These are phyloP conservation scores for Metschnikowia colocasiae DNA, from an alignment of 805 yeast genomes.

Conservation along the genomic window DNA sequence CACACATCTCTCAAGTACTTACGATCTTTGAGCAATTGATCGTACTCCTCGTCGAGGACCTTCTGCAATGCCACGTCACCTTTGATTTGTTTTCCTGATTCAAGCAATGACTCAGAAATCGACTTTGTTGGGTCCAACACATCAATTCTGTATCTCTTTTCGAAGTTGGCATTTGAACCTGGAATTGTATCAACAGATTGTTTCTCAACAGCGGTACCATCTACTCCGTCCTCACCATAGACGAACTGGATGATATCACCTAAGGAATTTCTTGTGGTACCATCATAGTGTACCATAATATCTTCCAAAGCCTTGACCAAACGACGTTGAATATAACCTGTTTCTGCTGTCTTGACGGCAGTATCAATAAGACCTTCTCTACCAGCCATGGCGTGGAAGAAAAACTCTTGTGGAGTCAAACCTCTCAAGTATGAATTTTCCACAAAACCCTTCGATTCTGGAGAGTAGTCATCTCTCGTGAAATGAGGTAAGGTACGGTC, in stretches of 20 bases:
- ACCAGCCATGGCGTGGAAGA: slow-evolving; percentile 98
- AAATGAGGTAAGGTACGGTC: slow-evolving; percentile 97
- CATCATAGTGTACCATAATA: slow-evolving; percentile 97
- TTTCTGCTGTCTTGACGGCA: slow-evolving; percentile 98
- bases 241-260: slow-evolving; percentile 96
- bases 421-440: slow-evolving; percentile 94
- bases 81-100: slow-evolving; percentile 83
- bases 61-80: slow-evolving; percentile 86
- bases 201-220: slow-evolving; percentile 96
- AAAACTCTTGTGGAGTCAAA: slow-evolving; percentile 90
- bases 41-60: slow-evolving; percentile 77
- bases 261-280: slow-evolving; percentile 94
- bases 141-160: slow-evolving; percentile 80
- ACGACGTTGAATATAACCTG: slow-evolving; percentile 98
- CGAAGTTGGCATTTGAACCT: slow-evolving; percentile 83
- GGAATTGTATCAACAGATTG: slow-evolving; percentile 95
- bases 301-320: slow-evolving; percentile 94
- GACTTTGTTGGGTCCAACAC: slow-evolving; percentile 63
- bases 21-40: slow-evolving; percentile 76
- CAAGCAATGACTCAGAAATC: slow-evolving; percentile 69
- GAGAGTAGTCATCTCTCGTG: slow-evolving; percentile 97
- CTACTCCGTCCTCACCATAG: slow-evolving; percentile 99
- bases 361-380: slow-evolving; percentile 99
- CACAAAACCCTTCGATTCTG: slow-evolving; percentile 97
- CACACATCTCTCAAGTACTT: slow-evolving; percentile 70